These are phyloP conservation scores for Coleophoma cylindrospora DNA, from an alignment of 2,329 filamentous ascomycete species.

Conservation along the genomic window DNA sequence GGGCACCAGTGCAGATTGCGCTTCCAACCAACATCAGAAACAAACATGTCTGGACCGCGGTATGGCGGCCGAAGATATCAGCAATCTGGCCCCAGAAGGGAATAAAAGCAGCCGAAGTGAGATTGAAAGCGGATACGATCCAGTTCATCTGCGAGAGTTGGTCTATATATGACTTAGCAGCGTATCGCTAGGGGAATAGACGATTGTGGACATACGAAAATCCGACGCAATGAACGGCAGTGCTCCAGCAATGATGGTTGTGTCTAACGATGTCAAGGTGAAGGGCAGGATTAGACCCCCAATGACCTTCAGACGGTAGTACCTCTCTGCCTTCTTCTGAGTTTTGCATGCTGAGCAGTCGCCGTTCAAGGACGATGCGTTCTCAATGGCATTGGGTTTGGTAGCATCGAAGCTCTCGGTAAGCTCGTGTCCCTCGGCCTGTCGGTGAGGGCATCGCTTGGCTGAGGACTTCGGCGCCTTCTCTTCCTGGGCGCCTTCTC, in stretches of 20 bases:
- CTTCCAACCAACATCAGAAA: conserved; percentile 54
- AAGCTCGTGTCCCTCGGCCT: neutral
- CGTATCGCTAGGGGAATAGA: neutral
- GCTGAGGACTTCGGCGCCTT: no score
- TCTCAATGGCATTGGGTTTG: neutral
- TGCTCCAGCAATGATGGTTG: conserved; percentile 57
- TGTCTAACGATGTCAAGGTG: conserved; percentile 55
- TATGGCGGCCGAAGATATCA: conserved; percentile 58
- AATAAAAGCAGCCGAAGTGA: conserved; percentile 62
- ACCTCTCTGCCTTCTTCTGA: conserved; percentile 27
- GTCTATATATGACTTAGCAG: conserved; percentile 22
- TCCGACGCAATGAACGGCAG: conserved; percentile 57
- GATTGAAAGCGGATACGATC: conserved; percentile 63
- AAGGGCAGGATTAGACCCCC: conserved; percentile 53
- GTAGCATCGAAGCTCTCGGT: neutral
- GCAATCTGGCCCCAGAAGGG: conserved; percentile 58
- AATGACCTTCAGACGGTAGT: conserved; percentile 53
- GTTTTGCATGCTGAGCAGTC: conserved; percentile 8
- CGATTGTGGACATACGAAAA: conserved; percentile 41
- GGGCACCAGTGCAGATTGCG: conserved; percentile 53
- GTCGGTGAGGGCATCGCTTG: neutral
- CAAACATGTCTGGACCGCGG: conserved; percentile 49
- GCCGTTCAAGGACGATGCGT: neutral
- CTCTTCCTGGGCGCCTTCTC: neutral
- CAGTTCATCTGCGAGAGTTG: conserved; percentile 54